Base-by-base conservation (phyloP, 768 basidiomycete genomes). In the Mycena rosella region DNA sequence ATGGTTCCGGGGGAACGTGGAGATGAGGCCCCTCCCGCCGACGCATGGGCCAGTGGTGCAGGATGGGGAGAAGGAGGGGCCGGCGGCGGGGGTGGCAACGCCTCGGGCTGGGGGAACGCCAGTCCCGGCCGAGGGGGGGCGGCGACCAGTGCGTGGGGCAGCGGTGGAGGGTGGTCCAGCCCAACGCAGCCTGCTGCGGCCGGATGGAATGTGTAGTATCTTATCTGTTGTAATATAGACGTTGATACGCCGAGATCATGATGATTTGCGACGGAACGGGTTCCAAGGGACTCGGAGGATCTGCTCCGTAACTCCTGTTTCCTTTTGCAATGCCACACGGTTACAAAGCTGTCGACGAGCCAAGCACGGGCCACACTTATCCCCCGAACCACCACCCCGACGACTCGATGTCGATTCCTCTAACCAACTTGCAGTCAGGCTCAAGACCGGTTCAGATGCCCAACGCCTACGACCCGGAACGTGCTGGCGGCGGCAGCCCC, bases 161-260 rank as follows among this genome's bases (percentile, higher is more conserved):
- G 79, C 27, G 72, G 71, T 45, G 70, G 71, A 47, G 73, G 73
- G 76, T 63, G 88, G 88, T 14, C 88, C 83, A 87, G 80, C 78
- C 59, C 89, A 84, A 73, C 83, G 85, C 38, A 80, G 70, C 40
- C 86, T 77, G 61, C 84, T 59, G 73, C 86, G 20, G 86, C 85
- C 70, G 88, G 88, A 20, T 90, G 89, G 89, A 87, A 83, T 64
- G 78, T 82, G 30, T 86, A 53, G 27, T n/a, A 56, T 34, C 30
- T 30, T 45, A 49, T 59, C 8, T 48, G 53, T 53, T 40, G 24
- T 45, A 36, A 36, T 38, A 47, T 62, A 30, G 15, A 15, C 3
- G 36, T 7, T 26, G 30, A 60, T 27, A 17, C 7, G 40, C 40
- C 9, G 40, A 9, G 40, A 42, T 17, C 40, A 34, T 34, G 7